Evolutionary conservation across 331 rosid genomes (phyloP).

Genomic region (Prunus yedoensis): DNA sequence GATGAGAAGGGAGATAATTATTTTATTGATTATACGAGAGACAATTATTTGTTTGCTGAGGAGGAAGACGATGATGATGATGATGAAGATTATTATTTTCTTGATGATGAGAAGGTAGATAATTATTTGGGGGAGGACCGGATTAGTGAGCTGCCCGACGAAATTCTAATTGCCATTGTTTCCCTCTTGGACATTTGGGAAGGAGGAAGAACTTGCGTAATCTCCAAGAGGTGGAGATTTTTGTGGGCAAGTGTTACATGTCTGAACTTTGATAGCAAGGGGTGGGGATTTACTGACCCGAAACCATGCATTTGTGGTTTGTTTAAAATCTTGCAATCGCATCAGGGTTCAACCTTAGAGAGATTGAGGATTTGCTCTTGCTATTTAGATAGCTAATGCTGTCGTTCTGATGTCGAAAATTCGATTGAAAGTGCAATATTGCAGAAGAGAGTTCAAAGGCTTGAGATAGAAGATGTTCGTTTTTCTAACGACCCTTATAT

Average conservation of each 20-base stretch:
- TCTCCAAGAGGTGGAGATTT: not conserved
- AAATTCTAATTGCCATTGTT: not conserved
- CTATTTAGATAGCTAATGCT: no score
- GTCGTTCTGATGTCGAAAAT: not conserved
- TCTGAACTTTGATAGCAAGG: not conserved
- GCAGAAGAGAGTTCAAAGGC: not conserved
- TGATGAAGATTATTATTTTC: no score
- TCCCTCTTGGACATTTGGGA: not conserved
- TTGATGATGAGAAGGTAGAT: conserved; percentile 47
- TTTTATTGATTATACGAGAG: no score
- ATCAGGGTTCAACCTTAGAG: not conserved
- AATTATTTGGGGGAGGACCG: not conserved
- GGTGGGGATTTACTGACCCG: no score
- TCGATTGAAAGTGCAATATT: not conserved
- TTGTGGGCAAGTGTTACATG: not conserved
- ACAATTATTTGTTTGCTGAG: no score
- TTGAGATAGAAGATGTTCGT: not conserved
- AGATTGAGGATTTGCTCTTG: not conserved
- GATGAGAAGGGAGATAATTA: no score
- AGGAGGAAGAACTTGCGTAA: not conserved
- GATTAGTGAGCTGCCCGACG: not conserved
- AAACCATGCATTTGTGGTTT: no score
- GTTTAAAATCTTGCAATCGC: not conserved
- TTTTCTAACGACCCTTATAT: not conserved
- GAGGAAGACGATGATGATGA: no score